phyloP scores from a whole-genome alignment of 257 asterid species.

The Jacaranda mimosifolia region DNA sequence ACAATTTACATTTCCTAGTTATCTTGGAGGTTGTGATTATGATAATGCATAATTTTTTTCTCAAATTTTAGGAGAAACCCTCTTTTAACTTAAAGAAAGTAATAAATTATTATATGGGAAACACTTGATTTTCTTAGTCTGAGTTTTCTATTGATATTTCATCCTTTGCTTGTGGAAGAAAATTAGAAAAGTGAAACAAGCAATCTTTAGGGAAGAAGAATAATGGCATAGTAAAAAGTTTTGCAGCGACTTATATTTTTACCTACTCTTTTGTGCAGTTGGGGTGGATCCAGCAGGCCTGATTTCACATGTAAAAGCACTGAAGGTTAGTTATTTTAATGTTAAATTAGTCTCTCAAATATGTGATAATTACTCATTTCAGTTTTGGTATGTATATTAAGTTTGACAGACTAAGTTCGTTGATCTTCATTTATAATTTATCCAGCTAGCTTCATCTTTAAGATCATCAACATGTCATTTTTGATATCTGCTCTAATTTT shows the following conservation, averaged over 20 bases:
- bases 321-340: constrained; percentile 60
- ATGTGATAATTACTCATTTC: neutral
- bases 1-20: neutral
- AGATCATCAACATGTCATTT: neutral
- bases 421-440: neutral
- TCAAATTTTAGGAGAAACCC: neutral
- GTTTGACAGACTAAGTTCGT: neutral
- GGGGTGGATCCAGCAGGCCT: constrained; percentile 95
- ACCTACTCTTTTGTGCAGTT: constrained; percentile 50
- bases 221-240: neutral
- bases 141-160: neutral
- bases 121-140: neutral
- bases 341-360: neutral
- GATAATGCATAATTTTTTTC: neutral
- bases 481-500: neutral
- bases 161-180: neutral
- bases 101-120: neutral
- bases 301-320: constrained; percentile 86
- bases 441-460: neutral
- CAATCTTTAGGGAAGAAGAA: neutral
- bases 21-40: neutral
- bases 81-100: neutral
- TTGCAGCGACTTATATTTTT: constrained; percentile 4
- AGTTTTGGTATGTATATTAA: neutral
- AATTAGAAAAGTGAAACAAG: neutral